Base-by-base conservation (phyloP, 805 yeast genomes). In the Hyphopichia homilentoma region DNA sequence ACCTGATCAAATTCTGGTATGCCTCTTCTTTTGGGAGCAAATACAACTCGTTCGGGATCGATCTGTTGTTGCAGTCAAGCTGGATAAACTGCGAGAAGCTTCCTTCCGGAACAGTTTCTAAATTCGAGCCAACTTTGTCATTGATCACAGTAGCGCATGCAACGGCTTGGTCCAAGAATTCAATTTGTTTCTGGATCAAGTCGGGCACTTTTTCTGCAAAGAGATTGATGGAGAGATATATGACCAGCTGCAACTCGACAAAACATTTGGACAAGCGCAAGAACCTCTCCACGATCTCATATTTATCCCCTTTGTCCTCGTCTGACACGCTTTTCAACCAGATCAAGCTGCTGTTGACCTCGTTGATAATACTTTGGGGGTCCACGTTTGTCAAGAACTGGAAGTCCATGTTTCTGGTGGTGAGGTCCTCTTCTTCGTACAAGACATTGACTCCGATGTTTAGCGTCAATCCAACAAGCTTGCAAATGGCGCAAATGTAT, bases 361-460 rank as follows among this genome's bases (percentile, higher is more conserved):
- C 59, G 6, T 45, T 41, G 4, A 48, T 20, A 0, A 60, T 51
- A 6, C 44, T 39, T 13, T 44, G 47, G 4, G 49, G 32, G 8
- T 52, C 35, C 6, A 60, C 46, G 29, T 44, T 49, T 9, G 32
- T 29, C 29, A 64, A 50, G 33, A 58, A 59, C 38, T 42, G 46
- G 68, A 65, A 45, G 23, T 77, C 79, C 79, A 81, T 76, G 9
- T 68, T 66, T 43, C 81, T 75, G 1, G 82, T 73, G 35, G 79
- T 78, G 20, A 84, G 58, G 55, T 84, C 94, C 49, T 84, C 93
- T 47, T 81, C 93, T 47, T 83, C 87, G 41, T 73, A 76, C 7
- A 82, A 60, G 6, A 77, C 81, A n/a, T 79, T 80, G 32, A 60
- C 60, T 2, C 80, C 77, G 22, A 79, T 58, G 6, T 56, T 53